phyloP scores from a whole-genome alignment of 805 yeast genomes.

The Debaryomyces maramus region DNA sequence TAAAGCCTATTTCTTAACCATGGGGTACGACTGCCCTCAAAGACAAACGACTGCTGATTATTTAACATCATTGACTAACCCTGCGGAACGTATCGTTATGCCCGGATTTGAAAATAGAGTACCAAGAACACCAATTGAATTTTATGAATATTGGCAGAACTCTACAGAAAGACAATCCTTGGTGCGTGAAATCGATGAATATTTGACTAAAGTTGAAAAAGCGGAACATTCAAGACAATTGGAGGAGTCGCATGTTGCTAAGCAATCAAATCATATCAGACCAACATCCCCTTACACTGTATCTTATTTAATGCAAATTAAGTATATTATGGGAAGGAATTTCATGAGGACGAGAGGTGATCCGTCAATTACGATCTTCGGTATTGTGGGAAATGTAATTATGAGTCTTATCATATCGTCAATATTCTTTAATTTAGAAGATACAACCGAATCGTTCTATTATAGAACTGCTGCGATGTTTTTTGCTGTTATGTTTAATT shows the following conservation, averaged over 20 bases:
- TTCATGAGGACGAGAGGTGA: slow-evolving; percentile 50
- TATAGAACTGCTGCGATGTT: slow-evolving; percentile 63
- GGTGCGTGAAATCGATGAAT: slow-evolving; percentile 37
- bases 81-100: slow-evolving; percentile 32
- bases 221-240: slow-evolving; percentile 14
- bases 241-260: slow-evolving; percentile 28
- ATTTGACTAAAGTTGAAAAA: slow-evolving; percentile 26
- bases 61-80: slow-evolving; percentile 32
- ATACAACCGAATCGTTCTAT: slow-evolving; percentile 49
- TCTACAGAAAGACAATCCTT: slow-evolving; percentile 19
- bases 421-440: slow-evolving; percentile 51
- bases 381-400: slow-evolving; percentile 43
- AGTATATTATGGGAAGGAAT: slow-evolving; percentile 46
- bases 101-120: slow-evolving; percentile 34
- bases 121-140: slow-evolving; percentile 28
- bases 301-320: slow-evolving; percentile 53
- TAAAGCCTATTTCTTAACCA: slow-evolving; percentile 35
- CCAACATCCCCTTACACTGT: slow-evolving; percentile 21
- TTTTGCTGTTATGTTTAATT: slow-evolving; percentile 62
- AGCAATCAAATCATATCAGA: slow-evolving; percentile 40
- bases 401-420: slow-evolving; percentile 59
- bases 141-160: slow-evolving; percentile 36
- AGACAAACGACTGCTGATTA: slow-evolving; percentile 42
- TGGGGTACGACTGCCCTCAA: slow-evolving; percentile 41
- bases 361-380: slow-evolving; percentile 44